Conservation (phyloP, 225 moss, liverwort and hornwort genomes). For the Marchantia polymorpha region DNA sequence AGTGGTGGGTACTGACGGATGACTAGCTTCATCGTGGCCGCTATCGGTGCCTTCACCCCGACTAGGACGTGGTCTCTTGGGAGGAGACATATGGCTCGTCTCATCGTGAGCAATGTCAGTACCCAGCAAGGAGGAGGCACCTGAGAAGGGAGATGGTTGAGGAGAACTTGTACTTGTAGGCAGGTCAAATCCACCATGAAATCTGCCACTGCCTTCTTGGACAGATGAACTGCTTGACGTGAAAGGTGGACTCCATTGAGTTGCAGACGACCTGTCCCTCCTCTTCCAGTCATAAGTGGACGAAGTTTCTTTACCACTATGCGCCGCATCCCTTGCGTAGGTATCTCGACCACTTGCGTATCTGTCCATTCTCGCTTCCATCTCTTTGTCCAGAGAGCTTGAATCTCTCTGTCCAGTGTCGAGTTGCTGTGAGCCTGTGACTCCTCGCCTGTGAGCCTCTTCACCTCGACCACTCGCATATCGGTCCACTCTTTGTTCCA, state of each 20-base stretch:
- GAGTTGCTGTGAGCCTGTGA: slow-evolving; percentile 21
- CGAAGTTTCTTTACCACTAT: slow-evolving; percentile 50
- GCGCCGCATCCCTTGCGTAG: slow-evolving; percentile 54
- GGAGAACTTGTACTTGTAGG: slow-evolving; percentile 54
- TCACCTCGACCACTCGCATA: slow-evolving; percentile 51
- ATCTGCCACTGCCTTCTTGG: slow-evolving; percentile 52
- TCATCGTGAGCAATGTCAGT: slow-evolving; percentile 67
- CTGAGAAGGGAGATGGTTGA: slow-evolving; percentile 66
- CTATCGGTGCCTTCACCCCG: slow-evolving; percentile 65
- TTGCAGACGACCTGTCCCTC: slow-evolving; percentile 58
- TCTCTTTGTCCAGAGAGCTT: slow-evolving; percentile 55
- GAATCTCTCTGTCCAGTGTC: slow-evolving; percentile 45
- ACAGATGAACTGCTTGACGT: slow-evolving; percentile 33
- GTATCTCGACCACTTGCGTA: slow-evolving; percentile 76
- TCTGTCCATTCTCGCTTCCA: slow-evolving; percentile 78
- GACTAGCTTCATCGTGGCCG: slow-evolving; percentile 67
- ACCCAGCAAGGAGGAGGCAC: slow-evolving; percentile 40
- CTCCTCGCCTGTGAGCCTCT: slow-evolving; percentile 25
- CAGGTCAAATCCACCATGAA: slow-evolving; percentile 53
- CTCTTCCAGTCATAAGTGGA: slow-evolving; percentile 64
- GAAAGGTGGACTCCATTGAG: slow-evolving; percentile 54
- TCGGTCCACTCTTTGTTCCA: slow-evolving; percentile 74
- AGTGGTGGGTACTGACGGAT: slow-evolving; percentile 55
- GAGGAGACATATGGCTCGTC: slow-evolving; percentile 71
- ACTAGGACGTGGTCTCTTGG: slow-evolving; percentile 81